Conservation (phyloP, 176 grass and related monocot species). For the bread wheat (Triticum aestivum) region IWGSC_CS_RefSeq_v2.1 NC_057794.1:269649681-269650180, state of each 20-base stretch:
- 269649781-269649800: slow-evolving; percentile 93
- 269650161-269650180: not conserved
- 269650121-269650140: not conserved
- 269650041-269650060: slow-evolving; percentile 12
- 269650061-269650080: not conserved
- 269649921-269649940: not conserved
- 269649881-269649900: slow-evolving; percentile 77
- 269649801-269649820: slow-evolving; percentile 68
- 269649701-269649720: slow-evolving; percentile 73
- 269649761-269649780: slow-evolving; percentile 80
- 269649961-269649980: slow-evolving; percentile 33
- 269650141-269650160: not conserved
- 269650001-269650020: slow-evolving; percentile 9
- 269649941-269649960: slow-evolving; percentile 10
- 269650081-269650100: slow-evolving; percentile 3
- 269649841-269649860: slow-evolving; percentile 71
- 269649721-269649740: slow-evolving; percentile 43
- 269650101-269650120: slow-evolving; percentile 19
- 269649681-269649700: slow-evolving; percentile 53
- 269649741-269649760: slow-evolving; percentile 71
- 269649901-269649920: not conserved
- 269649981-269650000: not conserved
- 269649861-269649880: slow-evolving; percentile 90
- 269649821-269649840: slow-evolving; percentile 71
- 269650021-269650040: not conserved